These are phyloP conservation scores for Clonostachys rhizophaga DNA, from an alignment of 2,329 filamentous ascomycete species.

Conservation along the genomic window DNA sequence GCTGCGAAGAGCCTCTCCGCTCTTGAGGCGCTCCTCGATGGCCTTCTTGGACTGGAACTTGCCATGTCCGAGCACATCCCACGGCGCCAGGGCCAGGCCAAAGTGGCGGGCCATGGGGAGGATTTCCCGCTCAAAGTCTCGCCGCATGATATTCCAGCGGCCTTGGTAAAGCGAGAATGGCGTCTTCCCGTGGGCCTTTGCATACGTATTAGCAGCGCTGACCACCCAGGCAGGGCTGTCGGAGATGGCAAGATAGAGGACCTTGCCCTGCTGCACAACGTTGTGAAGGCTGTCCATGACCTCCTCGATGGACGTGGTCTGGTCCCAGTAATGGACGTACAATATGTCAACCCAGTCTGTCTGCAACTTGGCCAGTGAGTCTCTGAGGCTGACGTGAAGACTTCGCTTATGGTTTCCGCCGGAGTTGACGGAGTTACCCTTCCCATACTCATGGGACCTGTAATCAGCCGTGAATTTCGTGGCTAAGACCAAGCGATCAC, in stretches of 20 bases:
- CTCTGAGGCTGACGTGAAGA: conserved; percentile 28
- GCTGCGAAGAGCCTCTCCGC: conserved; percentile 7
- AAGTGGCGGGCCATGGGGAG: conserved; percentile 15
- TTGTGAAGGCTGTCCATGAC: conserved; percentile 17
- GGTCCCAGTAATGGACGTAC: conserved; percentile 19
- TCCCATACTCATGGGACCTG: conserved; percentile 17
- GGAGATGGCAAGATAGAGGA: conserved; percentile 17
- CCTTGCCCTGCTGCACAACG: conserved; percentile 15
- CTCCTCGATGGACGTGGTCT: conserved; percentile 12
- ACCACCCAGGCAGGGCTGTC: conserved; percentile 20
- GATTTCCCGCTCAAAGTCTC: conserved; percentile 18
- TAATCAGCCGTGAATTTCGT: conserved; percentile 41
- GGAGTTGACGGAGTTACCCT: conserved; percentile 26
- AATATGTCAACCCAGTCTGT: conserved; percentile 24
- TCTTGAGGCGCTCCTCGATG: conserved; percentile 11
- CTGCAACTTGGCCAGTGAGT: conserved; percentile 30
- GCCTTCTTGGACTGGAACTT: conserved; percentile 22
- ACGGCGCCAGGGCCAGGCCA: conserved; percentile 40
- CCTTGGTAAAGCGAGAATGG: conserved; percentile 19
- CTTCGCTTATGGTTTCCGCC: conserved; percentile 28
- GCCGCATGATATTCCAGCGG: conserved; percentile 11
- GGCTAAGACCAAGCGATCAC: conserved; percentile 40
- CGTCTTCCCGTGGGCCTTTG: conserved; percentile 11
- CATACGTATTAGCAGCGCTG: conserved; percentile 15
- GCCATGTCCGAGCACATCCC: conserved; percentile 42